Base-by-base conservation (phyloP, 805 yeast genomes). In the Torulaspora gathmanii region DNA sequence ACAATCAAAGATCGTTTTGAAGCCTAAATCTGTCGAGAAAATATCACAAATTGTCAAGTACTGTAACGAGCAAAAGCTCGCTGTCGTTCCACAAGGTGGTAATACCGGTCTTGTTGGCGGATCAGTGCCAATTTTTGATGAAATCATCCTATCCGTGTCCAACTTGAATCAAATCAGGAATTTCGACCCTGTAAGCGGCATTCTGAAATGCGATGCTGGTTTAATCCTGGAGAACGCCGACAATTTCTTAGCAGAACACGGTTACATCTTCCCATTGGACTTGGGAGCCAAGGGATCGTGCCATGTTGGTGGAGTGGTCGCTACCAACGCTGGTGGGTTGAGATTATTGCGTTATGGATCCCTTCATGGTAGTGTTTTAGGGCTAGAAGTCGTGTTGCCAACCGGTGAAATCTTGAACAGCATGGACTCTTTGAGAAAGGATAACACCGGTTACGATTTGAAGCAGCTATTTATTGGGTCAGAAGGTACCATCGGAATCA, bases 101-200 rank as follows among this genome's bases (percentile, higher is more conserved):
- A 90, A 91, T 68, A 91, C 97, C 1, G 96, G 96, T 22, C 74
- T 90, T 37, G 98, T 90, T 33, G 98, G 97, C 52, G 98, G 97
- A 4, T 84, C 95, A 4, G 79, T 82, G 15, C 96, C 97, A 0
- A 82, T 90, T 0, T 90, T 88, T 65, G 98, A 90, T 65, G 98
- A 90, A 68, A 78, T 90, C 40, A 77, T 90, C 19, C 55, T 90
- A 19, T 83, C 88, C 2, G 69, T 89, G 39, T 68, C 84, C 28
- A 77, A 75, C 57, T 57, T 91, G 72, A 87, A 87, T 72, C 76
- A 83, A 60, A 75, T 91, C 42, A 78, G 96, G 62, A 77, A 86
- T 2, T 91, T 90, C 63, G 96, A 90, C 60, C 63, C 72, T 10
- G 82, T 81, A 26, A 80, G 89, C 40, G 98, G 98, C 38, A 86